Percentiles rank a stretch among this genome's conserved stretches.
These are phyloP conservation scores for Tympanopsis confertula DNA, from an alignment of 2,329 filamentous ascomycete genomes.

Conservation along the genomic window DNA sequence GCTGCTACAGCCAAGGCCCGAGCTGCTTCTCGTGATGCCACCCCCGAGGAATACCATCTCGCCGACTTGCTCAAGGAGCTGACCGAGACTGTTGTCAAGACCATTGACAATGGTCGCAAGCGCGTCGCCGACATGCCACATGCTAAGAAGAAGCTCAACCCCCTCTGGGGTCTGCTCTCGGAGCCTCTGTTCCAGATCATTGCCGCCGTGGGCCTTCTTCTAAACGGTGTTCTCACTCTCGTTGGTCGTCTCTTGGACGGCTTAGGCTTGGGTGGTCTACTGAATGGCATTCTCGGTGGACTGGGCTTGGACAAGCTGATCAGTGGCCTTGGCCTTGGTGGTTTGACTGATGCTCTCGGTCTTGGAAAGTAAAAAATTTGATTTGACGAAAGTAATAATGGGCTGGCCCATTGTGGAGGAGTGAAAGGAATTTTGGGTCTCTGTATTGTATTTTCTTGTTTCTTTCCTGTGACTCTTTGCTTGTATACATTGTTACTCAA, in stretches of 20 bases:
- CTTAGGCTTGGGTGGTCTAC: constrained; percentile 52
- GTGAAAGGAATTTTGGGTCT: too few relatives aligned
- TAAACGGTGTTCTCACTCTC: constrained; percentile 55
- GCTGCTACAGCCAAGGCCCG: constrained; percentile 57
- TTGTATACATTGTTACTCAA: too few relatives aligned
- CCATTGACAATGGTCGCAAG: constrained; percentile 62
- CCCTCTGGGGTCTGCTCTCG: constrained; percentile 51
- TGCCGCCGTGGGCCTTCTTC: constrained; percentile 53
- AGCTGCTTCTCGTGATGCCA: constrained; percentile 49
- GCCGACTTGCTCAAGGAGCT: constrained; percentile 58
- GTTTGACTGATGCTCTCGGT: background rate
- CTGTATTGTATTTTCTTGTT: too few relatives aligned
- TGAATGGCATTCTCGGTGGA: constrained; percentile 52
- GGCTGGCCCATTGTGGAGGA: too few relatives aligned
- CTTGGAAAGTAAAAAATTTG: background rate
- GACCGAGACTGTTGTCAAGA: constrained; percentile 51
- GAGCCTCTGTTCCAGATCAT: constrained; percentile 68
- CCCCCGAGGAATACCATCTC: constrained; percentile 55
- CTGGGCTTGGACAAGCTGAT: constrained; percentile 51
- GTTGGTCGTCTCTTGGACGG: constrained; percentile 55
- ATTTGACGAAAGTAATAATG: too few relatives aligned
- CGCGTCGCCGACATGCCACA: constrained; percentile 63
- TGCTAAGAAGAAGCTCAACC: constrained; percentile 67
- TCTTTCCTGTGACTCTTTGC: too few relatives aligned
- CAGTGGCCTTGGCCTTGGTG: constrained; percentile 40